These are phyloP conservation scores for Marchantia polymorpha DNA, from an alignment of 225 moss, liverwort and hornwort species.

Conservation along the genomic window DNA sequence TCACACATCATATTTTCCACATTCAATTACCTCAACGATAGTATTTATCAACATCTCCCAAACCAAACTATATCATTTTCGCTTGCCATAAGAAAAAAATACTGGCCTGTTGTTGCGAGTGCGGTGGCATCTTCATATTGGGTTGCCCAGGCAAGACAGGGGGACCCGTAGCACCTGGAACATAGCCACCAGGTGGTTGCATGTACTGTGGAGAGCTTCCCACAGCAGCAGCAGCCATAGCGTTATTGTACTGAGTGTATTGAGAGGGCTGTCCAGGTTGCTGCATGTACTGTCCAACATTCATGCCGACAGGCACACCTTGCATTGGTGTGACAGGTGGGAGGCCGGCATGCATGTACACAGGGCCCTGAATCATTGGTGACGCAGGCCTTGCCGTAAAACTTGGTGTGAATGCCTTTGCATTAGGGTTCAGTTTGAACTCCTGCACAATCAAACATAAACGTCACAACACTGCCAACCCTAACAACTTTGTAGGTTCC, in stretches of 20 bases:
- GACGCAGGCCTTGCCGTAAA: constrained; percentile 51
- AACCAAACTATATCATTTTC: too few species aligned
- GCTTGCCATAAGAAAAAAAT: not conserved
- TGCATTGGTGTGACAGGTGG: constrained; percentile 54
- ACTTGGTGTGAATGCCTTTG: constrained; percentile 80
- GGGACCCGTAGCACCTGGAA: constrained; percentile 59
- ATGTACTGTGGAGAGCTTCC: constrained; percentile 56
- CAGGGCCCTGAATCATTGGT: constrained; percentile 52
- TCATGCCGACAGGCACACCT: constrained; percentile 52
- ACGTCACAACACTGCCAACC: not conserved
- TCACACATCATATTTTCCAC: too few species aligned
- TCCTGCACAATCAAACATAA: constrained; percentile 50
- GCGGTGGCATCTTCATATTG: constrained; percentile 53
- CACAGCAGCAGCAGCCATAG: constrained; percentile 45
- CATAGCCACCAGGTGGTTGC: constrained; percentile 55
- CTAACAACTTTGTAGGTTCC: too few species aligned
- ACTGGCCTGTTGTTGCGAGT: constrained; percentile 73
- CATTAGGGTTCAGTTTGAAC: constrained; percentile 92
- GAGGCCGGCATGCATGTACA: constrained; percentile 55
- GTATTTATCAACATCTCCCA: too few species aligned
- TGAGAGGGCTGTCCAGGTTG: constrained; percentile 63
- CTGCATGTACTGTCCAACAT: constrained; percentile 48
- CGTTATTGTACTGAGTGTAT: constrained; percentile 55
- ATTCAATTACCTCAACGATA: too few species aligned
- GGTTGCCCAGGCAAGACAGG: constrained; percentile 70